phyloP scores from a whole-genome alignment of 179 eudicot genomes.

The Beta lomatogona region DNA sequence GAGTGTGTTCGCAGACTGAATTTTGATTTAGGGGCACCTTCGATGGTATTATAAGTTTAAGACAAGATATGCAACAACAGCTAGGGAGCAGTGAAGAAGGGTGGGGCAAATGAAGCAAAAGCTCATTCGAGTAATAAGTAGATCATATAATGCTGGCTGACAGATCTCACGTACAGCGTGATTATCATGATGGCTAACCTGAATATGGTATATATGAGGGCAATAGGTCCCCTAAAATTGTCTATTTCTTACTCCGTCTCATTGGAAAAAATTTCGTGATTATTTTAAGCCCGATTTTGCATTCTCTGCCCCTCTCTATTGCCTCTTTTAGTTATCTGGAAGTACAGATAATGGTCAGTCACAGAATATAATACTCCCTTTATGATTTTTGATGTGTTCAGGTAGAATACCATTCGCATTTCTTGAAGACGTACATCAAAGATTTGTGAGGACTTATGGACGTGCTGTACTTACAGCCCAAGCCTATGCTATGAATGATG shows the following conservation, averaged over 20 bases:
- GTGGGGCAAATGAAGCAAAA: not conserved
- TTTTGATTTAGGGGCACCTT: not conserved
- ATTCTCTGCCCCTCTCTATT: no score
- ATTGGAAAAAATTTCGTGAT: no score
- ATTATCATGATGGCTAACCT: no score
- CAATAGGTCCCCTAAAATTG: not conserved
- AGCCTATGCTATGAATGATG: slow-evolving; percentile 93
- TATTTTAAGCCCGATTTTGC: not conserved
- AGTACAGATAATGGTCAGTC: not conserved
- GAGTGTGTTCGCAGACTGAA: not conserved
- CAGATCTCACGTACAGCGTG: not conserved
- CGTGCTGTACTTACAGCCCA: slow-evolving; percentile 68
- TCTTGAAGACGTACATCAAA: slow-evolving; percentile 88
- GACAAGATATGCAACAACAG: no score
- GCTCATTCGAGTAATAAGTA: not conserved
- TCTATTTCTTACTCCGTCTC: not conserved
- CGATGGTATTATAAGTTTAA: not conserved
- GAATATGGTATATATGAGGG: not conserved
- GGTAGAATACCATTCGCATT: slow-evolving; percentile 93
- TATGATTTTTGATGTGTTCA: slow-evolving; percentile 29
- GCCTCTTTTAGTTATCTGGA: not conserved
- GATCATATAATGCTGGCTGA: no score
- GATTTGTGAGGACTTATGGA: slow-evolving; percentile 87
- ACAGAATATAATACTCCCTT: not conserved
- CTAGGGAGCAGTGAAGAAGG: not conserved